A percentile compares a stretch with the other conserved stretches of the same genome.
phyloP scores from a whole-genome alignment of 2,329 filamentous ascomycete genomes.

The Phaeosphaeriaceae sp. region DNA sequence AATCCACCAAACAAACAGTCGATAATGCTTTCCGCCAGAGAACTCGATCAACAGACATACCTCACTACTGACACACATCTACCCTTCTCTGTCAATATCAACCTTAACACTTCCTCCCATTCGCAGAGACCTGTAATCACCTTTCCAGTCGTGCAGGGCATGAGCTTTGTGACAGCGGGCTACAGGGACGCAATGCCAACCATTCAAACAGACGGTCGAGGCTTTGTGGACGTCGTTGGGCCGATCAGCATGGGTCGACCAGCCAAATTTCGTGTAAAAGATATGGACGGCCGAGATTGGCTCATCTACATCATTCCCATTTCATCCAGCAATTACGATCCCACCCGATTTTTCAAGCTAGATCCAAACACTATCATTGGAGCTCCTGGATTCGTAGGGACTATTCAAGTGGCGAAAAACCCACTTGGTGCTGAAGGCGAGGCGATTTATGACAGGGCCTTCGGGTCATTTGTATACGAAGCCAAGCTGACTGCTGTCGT shows the following conservation, averaged over 20 bases:
- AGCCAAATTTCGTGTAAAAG: conserved; percentile 75
- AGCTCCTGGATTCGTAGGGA: conserved; percentile 72
- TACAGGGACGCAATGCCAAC: conserved; percentile 74
- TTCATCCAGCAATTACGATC: conserved; percentile 59
- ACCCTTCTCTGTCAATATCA: conserved; percentile 69
- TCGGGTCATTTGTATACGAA: conserved; percentile 74
- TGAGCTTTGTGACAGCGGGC: conserved; percentile 81
- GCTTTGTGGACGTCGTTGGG: conserved; percentile 71
- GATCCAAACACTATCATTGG: conserved; percentile 71
- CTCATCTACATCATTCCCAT: conserved; percentile 72
- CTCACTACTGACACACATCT: conserved; percentile 60
- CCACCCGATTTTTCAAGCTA: conserved; percentile 67
- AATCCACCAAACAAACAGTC: conserved; percentile 81
- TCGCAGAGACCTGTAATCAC: conserved; percentile 67
- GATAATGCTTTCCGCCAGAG: conserved; percentile 77
- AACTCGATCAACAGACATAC: conserved; percentile 68
- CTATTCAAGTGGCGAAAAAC: conserved; percentile 83
- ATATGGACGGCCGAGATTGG: conserved; percentile 75
- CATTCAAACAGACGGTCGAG: conserved; percentile 72
- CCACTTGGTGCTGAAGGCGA: conserved; percentile 65
- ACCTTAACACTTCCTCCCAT: conserved; percentile 62
- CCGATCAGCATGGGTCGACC: conserved; percentile 65
- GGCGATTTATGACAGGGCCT: conserved; percentile 73
- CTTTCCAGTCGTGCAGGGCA: conserved; percentile 87
- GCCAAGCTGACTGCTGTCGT: conserved; percentile 69